phyloP scores from a whole-genome alignment of 2,329 filamentous ascomycete species.

The Arthroderma sp. region DNA sequence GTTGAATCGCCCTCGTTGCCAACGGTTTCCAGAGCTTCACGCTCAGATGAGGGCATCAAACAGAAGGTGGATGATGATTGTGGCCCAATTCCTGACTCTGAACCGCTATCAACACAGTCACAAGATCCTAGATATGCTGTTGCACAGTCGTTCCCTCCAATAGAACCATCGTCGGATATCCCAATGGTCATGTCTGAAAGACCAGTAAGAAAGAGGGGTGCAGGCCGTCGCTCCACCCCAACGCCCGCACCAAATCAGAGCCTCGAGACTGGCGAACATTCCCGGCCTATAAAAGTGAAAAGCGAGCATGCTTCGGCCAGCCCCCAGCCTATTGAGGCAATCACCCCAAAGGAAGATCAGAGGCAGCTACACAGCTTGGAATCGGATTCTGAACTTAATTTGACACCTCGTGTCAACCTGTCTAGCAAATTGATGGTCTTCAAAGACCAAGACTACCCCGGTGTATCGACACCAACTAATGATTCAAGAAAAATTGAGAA shows the following conservation, averaged over 20 bases:
- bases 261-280: conserved; percentile 6
- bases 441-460: too few relatives aligned
- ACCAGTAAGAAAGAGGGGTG: conserved; percentile 10
- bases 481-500: too few relatives aligned
- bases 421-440: too few relatives aligned
- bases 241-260: background rate
- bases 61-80: too few relatives aligned
- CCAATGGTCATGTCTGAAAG: conserved; percentile 1
- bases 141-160: conserved; percentile 1
- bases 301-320: conserved; percentile 25
- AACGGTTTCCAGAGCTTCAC: background rate
- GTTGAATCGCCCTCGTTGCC: background rate
- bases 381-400: too few relatives aligned
- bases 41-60: too few relatives aligned
- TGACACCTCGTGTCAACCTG: too few relatives aligned
- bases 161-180: conserved; percentile 8
- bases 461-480: too few relatives aligned
- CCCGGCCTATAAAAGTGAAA: conserved; percentile 20
- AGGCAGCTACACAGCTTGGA: too few relatives aligned
- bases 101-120: conserved; percentile 8
- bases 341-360: conserved; percentile 1
- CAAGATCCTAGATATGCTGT: conserved; percentile 7
- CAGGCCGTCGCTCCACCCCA: background rate
- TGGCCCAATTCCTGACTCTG: background rate
- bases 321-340: conserved; percentile 10